phyloP scores from a whole-genome alignment of 2,329 filamentous ascomycete genomes.

The Penicillium carneum region DNA sequence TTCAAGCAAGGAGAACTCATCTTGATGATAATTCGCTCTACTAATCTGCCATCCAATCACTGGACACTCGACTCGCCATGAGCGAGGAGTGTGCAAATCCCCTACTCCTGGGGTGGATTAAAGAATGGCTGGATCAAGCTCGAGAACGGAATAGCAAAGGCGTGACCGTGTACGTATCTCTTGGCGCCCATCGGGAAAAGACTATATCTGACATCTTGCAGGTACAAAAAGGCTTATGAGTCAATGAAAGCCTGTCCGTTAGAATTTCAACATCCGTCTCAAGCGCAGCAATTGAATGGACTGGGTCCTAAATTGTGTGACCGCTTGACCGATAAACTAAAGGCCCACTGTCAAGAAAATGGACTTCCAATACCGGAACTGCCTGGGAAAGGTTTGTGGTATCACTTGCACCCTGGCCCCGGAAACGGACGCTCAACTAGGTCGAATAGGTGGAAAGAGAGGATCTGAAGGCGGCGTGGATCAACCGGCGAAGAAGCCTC shows the following conservation, averaged over 20 bases:
- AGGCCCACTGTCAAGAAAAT: constrained; percentile 68
- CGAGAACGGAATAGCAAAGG: constrained; percentile 74
- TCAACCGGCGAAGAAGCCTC: constrained; percentile 62
- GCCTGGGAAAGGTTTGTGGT: constrained; percentile 54
- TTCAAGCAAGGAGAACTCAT: constrained; percentile 7
- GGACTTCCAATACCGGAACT: constrained; percentile 71
- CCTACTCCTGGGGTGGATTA: constrained; percentile 74
- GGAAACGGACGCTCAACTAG: constrained; percentile 26
- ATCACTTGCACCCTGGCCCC: constrained; percentile 14
- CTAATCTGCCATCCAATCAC: neutral
- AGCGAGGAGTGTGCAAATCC: constrained; percentile 68
- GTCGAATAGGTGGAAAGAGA: constrained; percentile 40
- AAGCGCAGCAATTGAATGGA: constrained; percentile 75
- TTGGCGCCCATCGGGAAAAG: neutral
- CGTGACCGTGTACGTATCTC: constrained; percentile 57
- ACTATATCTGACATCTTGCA: constrained; percentile 39
- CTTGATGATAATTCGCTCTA: neutral
- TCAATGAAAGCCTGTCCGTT: constrained; percentile 78
- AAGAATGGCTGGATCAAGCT: constrained; percentile 77
- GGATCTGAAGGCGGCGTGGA: constrained; percentile 41
- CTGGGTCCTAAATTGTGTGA: constrained; percentile 76
- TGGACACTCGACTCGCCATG: constrained; percentile 34
- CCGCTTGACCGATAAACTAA: constrained; percentile 67
- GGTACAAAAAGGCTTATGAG: constrained; percentile 77
- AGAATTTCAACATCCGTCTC: constrained; percentile 72